Base-by-base conservation (phyloP, 352 stramenopile genomes). In the Phytophthora boehmeriae region DNA sequence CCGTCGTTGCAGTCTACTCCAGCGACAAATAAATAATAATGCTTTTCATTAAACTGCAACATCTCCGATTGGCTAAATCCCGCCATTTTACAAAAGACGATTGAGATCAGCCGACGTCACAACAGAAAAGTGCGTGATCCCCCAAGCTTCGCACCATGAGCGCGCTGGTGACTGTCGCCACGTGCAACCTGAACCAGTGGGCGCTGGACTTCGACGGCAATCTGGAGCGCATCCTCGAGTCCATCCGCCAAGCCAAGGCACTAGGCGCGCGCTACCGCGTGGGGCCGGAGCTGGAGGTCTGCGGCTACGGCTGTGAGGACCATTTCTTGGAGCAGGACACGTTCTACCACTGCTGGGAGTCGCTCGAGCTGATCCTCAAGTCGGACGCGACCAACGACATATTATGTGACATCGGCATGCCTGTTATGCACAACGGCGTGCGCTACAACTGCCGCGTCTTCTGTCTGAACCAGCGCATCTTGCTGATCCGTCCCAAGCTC, bases 141-240 rank as follows among this genome's bases (percentile, higher is more conserved):
- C 39, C 20, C 16, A n/a, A 46, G 17, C 34, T 8, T 38, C 32
- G 48, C 36, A 62, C 66, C 23, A 93, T 96, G 85, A 94, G 78
- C 63, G 65, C 85, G 25, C 74, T 97, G 30, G 85, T 99, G 59
- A 99, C 93, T 25, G 83, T 99, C 17, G 96, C 97, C 43, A 98
- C 97, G 32, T 99, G 97, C 80, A 99, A 99, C 68, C 83, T 99
- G 44, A 99, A 99, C 82, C 97, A 99, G 78, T 99, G 97, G 97
- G 93, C 97, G 32, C 80, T 99, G 48, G 97, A 99, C 78, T 99
- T 99, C 83, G 93, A 98, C 72, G 97, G 96, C 25, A 99, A 99
- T 75, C 64, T 98, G 19, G 72, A 96, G 61, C 92, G 97, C 41
- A 97, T 97, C 67, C 60, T 95, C 23, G 45, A 68, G 41, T 98